Conservation (phyloP, 352 stramenopile species). For the Lagenidium giganteum region DNA sequence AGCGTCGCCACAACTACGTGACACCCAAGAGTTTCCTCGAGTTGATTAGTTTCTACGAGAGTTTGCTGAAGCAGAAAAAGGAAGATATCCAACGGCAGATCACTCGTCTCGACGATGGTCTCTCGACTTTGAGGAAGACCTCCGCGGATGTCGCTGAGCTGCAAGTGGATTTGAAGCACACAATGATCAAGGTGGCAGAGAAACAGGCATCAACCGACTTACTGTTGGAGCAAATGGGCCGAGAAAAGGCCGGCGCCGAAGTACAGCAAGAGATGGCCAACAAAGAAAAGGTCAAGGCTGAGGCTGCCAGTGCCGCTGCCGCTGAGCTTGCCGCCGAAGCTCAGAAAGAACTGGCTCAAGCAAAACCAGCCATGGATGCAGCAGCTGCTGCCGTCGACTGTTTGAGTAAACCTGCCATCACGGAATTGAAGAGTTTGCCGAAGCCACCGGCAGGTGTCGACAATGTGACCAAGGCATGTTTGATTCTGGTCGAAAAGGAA, state of each 20-base stretch:
- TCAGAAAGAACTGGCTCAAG: slow-evolving; percentile 90
- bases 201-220: slow-evolving; percentile 91
- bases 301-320: slow-evolving; percentile 85
- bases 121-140: slow-evolving; percentile 93
- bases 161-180: slow-evolving; percentile 91
- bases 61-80: slow-evolving; percentile 92
- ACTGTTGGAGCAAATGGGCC: slow-evolving; percentile 90
- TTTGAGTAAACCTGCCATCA: slow-evolving; percentile 93
- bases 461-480: slow-evolving; percentile 93
- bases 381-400: slow-evolving; percentile 92
- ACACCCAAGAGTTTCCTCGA: slow-evolving; percentile 97
- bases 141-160: slow-evolving; percentile 93
- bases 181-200: slow-evolving; percentile 91
- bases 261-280: slow-evolving; percentile 92
- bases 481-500: slow-evolving; percentile 96
- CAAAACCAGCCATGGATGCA: slow-evolving; percentile 95
- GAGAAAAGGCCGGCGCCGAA: slow-evolving; percentile 88
- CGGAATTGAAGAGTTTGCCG: slow-evolving; percentile 92
- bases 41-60: slow-evolving; percentile 97
- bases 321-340: slow-evolving; percentile 89
- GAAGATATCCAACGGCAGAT: slow-evolving; percentile 91
- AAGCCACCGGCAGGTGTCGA: slow-evolving; percentile 93
- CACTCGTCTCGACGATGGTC: slow-evolving; percentile 91
- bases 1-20: slow-evolving; percentile 96
- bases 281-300: slow-evolving; percentile 89